Conservation (phyloP, 1,284 basidiomycete genomes). For the Inonotus obliquus region DNA sequence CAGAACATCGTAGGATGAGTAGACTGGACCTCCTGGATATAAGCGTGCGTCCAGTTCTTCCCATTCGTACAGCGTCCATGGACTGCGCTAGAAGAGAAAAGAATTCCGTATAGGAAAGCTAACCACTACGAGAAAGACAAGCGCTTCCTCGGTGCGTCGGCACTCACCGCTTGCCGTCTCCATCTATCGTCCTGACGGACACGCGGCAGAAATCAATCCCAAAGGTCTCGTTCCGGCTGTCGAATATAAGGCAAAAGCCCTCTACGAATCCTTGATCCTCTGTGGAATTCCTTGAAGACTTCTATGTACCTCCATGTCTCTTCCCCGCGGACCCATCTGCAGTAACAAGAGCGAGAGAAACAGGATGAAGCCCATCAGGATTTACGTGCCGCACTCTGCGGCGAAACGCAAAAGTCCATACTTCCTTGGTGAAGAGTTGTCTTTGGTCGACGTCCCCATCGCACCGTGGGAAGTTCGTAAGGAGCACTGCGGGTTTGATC, state of each 20-base stretch:
- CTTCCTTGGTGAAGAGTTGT: conserved; percentile 53
- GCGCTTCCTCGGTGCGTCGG: conserved; percentile 46
- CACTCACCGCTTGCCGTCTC: background rate
- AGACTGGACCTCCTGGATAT: conserved; percentile 19
- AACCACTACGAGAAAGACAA: conserved; percentile 71
- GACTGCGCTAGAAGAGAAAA: conserved; percentile 61
- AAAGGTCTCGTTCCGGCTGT: conserved; percentile 66
- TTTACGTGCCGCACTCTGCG: conserved; percentile 41
- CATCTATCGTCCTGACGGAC: background rate
- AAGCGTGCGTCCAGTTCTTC: conserved; percentile 45
- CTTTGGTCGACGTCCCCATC: conserved; percentile 52
- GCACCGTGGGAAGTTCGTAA: conserved; percentile 53
- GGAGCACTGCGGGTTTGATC: conserved; percentile 46
- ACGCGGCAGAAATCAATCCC: conserved; percentile 42
- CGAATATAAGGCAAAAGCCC: conserved; percentile 48
- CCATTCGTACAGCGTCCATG: conserved; percentile 61
- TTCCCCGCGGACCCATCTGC: conserved; percentile 46
- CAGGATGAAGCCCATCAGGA: conserved; percentile 44
- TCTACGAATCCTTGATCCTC: conserved; percentile 58
- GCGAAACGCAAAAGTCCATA: conserved; percentile 52
- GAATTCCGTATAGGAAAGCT: conserved; percentile 58
- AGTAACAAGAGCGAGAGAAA: conserved; percentile 47
- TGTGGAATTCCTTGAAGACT: conserved; percentile 63
- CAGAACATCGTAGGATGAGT: conserved; percentile 60
- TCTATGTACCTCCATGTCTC: conserved; percentile 43